phyloP scores from a whole-genome alignment of 2,329 filamentous ascomycete species.

The Madurella fahalii region DNA sequence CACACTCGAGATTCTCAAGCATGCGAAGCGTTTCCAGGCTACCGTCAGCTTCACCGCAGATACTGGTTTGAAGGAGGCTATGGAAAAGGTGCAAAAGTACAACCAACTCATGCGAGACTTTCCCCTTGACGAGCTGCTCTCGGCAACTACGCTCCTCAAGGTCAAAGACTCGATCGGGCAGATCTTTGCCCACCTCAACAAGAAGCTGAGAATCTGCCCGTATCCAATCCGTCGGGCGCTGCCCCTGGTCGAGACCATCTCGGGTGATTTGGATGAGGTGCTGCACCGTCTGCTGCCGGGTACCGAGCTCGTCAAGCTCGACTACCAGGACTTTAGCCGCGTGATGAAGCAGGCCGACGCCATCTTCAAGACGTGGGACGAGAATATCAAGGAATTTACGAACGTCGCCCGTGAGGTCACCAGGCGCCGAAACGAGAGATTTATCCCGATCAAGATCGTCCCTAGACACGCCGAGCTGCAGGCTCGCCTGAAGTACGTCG shows the following conservation, averaged over 20 bases:
- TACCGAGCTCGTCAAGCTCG: constrained; percentile 82
- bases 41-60: constrained; percentile 96
- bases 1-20: constrained; percentile 90
- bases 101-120: constrained; percentile 99
- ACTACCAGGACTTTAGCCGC: constrained; percentile 82
- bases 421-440: constrained; percentile 89
- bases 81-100: constrained; percentile 96
- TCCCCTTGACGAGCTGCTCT: constrained; percentile 88
- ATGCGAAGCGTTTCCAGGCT: constrained; percentile 96
- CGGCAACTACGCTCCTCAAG: constrained; percentile 83
- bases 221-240: constrained; percentile 91
- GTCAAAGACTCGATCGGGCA: constrained; percentile 82
- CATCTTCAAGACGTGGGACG: constrained; percentile 92
- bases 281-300: constrained; percentile 84
- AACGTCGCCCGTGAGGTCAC: constrained; percentile 95
- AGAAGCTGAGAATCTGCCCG: constrained; percentile 92
- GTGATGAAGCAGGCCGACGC: constrained; percentile 79
- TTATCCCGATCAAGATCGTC: constrained; percentile 95
- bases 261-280: constrained; percentile 81
- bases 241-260: constrained; percentile 94
- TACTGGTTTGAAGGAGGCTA: constrained; percentile 91
- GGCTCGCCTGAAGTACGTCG: constrained; percentile 86
- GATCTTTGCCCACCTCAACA: constrained; percentile 94
- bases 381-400: constrained; percentile 94
- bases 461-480: constrained; percentile 86